These are phyloP conservation scores for Leccinum broughii DNA, from an alignment of 768 basidiomycete species.

Conservation along the genomic window DNA sequence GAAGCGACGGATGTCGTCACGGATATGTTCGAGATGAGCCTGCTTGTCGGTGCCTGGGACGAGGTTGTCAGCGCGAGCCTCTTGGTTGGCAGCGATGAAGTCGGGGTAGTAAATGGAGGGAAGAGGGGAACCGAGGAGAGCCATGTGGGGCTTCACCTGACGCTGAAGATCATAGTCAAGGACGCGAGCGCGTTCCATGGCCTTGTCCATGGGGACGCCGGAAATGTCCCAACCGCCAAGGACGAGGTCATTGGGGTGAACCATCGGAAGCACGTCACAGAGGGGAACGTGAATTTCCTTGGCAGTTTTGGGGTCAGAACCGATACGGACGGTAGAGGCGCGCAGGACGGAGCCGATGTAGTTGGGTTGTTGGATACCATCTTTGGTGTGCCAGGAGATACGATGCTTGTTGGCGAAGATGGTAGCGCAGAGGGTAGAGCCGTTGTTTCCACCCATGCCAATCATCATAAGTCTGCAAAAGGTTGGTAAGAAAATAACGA, in stretches of 20 bases:
- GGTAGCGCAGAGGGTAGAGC: constrained; percentile 89
- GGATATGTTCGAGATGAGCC: constrained; percentile 87
- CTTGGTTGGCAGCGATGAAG: constrained; percentile 98
- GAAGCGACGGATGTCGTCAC: constrained; percentile 92
- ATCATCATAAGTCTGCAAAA: constrained; percentile 86
- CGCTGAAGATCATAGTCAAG: constrained; percentile 97
- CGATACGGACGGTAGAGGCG: constrained; percentile 92
- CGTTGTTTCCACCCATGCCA: constrained; percentile 97
- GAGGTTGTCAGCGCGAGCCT: constrained; percentile 92
- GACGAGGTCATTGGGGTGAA: constrained; percentile 96
- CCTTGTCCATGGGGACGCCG: constrained; percentile 76
- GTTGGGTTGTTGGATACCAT: constrained; percentile 90
- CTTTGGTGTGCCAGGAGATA: constrained; percentile 93
- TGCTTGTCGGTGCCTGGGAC: constrained; percentile 86
- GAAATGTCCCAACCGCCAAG: constrained; percentile 99
- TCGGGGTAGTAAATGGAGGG: constrained; percentile 97
- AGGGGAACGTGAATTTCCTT: constrained; percentile 93
- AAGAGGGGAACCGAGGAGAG: constrained; percentile 74
- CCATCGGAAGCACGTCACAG: constrained; percentile 93
- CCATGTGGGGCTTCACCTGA: constrained; percentile 88
- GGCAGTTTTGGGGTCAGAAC: constrained; percentile 72
- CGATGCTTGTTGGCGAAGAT: constrained; percentile 95
- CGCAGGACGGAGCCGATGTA: constrained; percentile 97
- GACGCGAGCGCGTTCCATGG: constrained; percentile 92
- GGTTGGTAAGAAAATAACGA: constrained; percentile 1